phyloP scores from a whole-genome alignment of 331 rosid genomes.

The Quercus lobata region DNA sequence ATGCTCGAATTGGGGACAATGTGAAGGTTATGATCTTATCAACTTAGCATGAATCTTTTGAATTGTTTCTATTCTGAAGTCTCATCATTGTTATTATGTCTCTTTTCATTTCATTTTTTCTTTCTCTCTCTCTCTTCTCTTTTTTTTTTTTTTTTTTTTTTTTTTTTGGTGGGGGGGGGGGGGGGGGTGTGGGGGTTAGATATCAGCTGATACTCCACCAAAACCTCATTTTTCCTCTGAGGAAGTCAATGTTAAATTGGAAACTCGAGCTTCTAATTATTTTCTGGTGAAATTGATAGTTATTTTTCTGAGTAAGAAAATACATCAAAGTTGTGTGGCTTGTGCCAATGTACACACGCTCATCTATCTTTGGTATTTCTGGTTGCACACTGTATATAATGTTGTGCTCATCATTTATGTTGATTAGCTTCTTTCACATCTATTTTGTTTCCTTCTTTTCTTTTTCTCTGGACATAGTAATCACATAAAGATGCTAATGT shows the following conservation, averaged over 20 bases:
- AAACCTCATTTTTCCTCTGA: too few species aligned
- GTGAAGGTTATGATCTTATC: conserved; percentile 58
- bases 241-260: too few species aligned
- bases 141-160: too few species aligned
- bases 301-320: not conserved
- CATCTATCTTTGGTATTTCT: not conserved
- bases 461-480: not conserved
- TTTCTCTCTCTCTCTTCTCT: too few species aligned
- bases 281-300: not conserved
- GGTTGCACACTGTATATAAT: not conserved
- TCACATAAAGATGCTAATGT: not conserved
- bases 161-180: too few species aligned
- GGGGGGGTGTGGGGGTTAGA: too few species aligned
- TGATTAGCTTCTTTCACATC: not conserved
- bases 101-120: not conserved
- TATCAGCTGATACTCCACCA: too few species aligned
- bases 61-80: not conserved
- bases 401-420: not conserved
- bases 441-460: not conserved
- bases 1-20: conserved; percentile 89
- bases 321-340: not conserved
- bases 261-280: not conserved
- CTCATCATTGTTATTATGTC: not conserved
- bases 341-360: not conserved
- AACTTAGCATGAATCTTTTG: not conserved